A percentile compares a stretch with the other conserved stretches of the same genome.
Evolutionary conservation across 805 yeast species (phyloP).

Genomic region (Jamesozyma gamospora): DNA sequence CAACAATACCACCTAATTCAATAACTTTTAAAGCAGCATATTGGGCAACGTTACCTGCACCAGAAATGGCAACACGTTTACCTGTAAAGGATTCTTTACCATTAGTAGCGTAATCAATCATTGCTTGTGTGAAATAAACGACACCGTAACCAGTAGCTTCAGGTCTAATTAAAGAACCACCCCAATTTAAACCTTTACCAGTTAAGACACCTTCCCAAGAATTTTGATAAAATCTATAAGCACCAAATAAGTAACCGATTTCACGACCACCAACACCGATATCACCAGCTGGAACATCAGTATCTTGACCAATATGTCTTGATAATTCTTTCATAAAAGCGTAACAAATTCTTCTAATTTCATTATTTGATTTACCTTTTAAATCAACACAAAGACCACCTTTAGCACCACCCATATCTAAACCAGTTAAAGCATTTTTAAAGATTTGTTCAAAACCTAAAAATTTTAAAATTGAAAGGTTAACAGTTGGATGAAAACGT

Average conservation of each 20-base stretch:
- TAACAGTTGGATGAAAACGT: slow-evolving; percentile 95
- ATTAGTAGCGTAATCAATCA: slow-evolving; percentile 85
- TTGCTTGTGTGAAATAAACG: slow-evolving; percentile 93
- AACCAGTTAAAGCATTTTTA: slow-evolving; percentile 95
- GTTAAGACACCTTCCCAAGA: slow-evolving; percentile 95
- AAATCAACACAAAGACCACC: slow-evolving; percentile 99
- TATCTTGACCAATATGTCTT: slow-evolving; percentile 92
- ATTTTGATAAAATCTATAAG: slow-evolving; percentile 86
- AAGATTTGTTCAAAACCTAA: slow-evolving; percentile 97
- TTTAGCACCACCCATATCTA: slow-evolving; percentile 98
- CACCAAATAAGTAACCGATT: slow-evolving; percentile 92
- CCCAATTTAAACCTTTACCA: slow-evolving; percentile 97
- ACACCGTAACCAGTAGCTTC: slow-evolving; percentile 99
- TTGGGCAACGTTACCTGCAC: slow-evolving; percentile 99
- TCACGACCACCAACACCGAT: slow-evolving; percentile 96
- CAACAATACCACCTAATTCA: slow-evolving; percentile 92
- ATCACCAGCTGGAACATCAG: slow-evolving; percentile 99
- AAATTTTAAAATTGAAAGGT: slow-evolving; percentile 88
- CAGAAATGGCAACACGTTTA: slow-evolving; percentile 92
- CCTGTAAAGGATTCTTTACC: slow-evolving; percentile 88
- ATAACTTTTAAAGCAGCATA: slow-evolving; percentile 96
- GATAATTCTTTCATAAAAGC: slow-evolving; percentile 93
- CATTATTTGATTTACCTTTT: slow-evolving; percentile 84
- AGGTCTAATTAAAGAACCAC: slow-evolving; percentile 97
- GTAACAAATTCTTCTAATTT: slow-evolving; percentile 93